These are phyloP conservation scores for Chaetomiaceae sp. DNA, from an alignment of 2,329 filamentous ascomycete genomes.

Conservation along the genomic window DNA sequence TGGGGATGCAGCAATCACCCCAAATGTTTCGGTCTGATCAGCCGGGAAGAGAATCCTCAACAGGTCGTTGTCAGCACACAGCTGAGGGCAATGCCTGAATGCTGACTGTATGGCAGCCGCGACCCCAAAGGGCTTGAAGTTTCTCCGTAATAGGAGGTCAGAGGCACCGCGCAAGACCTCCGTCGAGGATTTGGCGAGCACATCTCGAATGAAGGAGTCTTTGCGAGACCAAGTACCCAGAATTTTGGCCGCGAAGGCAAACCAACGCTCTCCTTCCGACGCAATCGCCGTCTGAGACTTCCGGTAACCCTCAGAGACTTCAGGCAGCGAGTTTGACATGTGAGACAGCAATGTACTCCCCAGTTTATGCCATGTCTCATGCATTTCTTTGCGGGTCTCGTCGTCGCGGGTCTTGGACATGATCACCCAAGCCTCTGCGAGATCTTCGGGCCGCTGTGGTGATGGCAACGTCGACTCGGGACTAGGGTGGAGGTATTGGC, in stretches of 20 bases:
- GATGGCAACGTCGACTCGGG: conserved; percentile 39
- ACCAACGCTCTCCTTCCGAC: conserved; percentile 64
- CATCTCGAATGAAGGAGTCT: background rate
- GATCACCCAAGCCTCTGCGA: conserved; percentile 46
- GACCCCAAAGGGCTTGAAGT: conserved; percentile 55
- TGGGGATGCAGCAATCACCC: conserved; percentile 60
- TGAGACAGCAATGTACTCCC: conserved; percentile 57
- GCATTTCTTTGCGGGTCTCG: conserved; percentile 45
- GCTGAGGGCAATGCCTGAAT: conserved; percentile 37
- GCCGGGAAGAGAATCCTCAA: conserved; percentile 42
- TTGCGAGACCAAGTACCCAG: conserved; percentile 31
- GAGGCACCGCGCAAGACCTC: conserved; percentile 36
- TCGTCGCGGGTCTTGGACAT: conserved; percentile 39
- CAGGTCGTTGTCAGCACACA: conserved; percentile 34
- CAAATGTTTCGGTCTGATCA: conserved; percentile 54
- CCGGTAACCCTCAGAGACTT: conserved; percentile 72
- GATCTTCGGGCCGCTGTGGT: conserved; percentile 33
- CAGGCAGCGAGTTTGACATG: conserved; percentile 72
- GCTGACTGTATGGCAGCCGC: conserved; percentile 43
- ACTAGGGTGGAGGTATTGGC: conserved; percentile 48
- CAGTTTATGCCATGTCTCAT: conserved; percentile 59
- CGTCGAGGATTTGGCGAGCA: conserved; percentile 30
- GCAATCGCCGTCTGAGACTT: conserved; percentile 67
- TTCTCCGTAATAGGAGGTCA: conserved; percentile 44
- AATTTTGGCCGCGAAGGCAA: conserved; percentile 51